Percentiles rank a stretch among this genome's conserved stretches.
Conservation (phyloP, 176 grass and related monocot genomes). For the Luzula sylvatica region DNA sequence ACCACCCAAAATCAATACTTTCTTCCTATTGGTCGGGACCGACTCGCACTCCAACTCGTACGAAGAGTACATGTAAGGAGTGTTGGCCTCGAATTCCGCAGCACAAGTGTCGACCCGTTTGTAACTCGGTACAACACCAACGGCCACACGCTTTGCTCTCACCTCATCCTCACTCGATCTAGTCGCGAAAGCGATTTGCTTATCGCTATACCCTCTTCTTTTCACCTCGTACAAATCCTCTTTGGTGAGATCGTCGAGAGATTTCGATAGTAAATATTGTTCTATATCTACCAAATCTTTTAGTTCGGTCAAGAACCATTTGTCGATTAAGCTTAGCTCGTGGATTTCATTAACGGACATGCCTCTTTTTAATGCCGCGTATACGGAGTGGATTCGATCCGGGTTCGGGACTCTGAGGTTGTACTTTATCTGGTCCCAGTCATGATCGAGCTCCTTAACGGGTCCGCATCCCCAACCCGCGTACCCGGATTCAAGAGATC, state of each 20-base stretch:
- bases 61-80: slow-evolving; percentile 96
- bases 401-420: slow-evolving; percentile 83
- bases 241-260: slow-evolving; percentile 54
- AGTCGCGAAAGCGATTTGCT: slow-evolving; percentile 82
- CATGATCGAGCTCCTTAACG: slow-evolving; percentile 89
- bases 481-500: slow-evolving; percentile 82
- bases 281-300: slow-evolving; percentile 79
- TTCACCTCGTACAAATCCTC: slow-evolving; percentile 87
- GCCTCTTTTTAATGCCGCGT: slow-evolving; percentile 89
- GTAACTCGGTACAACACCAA: slow-evolving; percentile 68
- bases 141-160: slow-evolving; percentile 46
- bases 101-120: slow-evolving; percentile 99
- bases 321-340: slow-evolving; percentile 80
- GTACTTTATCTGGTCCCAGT: slow-evolving; percentile 94
- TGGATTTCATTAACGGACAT: slow-evolving; percentile 87
- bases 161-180: slow-evolving; percentile 72
- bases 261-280: slow-evolving; percentile 42
- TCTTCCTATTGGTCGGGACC: slow-evolving; percentile 68
- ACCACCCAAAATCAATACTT: slow-evolving; percentile 97
- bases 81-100: slow-evolving; percentile 98
- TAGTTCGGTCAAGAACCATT: slow-evolving; percentile 84
- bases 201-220: slow-evolving; percentile 87
- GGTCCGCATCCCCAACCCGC: slow-evolving; percentile 88
- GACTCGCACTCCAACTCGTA: slow-evolving; percentile 98
- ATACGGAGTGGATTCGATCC: slow-evolving; percentile 87